Evolutionary conservation across 768 basidiomycete genomes (phyloP), one percentile per base, ranked within the genome.

Genomic region (Lanmaoa rubissima): DNA sequence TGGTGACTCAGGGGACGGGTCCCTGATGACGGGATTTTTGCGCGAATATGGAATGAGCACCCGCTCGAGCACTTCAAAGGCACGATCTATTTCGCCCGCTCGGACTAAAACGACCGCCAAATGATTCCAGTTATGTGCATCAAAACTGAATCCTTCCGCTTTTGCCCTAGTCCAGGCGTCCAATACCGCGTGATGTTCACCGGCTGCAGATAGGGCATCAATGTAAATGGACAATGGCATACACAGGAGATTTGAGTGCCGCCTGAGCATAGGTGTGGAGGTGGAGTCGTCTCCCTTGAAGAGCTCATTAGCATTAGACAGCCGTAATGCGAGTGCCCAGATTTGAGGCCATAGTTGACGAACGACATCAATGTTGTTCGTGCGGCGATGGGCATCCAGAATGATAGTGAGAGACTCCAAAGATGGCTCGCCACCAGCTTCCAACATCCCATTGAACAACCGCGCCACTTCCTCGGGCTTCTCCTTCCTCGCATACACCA

Each of bases 91-190:
- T 65, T 94, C 83, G 26, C 90, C 92, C 0, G 89, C 91, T 32
- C 90, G 85, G 39, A 93, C 77, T 24, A 95, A 79, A 14, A 86
- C 88, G 11, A 88, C 77, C 26, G 79, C 80, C 28, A 97, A 79
- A 64, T 91, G 85, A 65, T 96, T 97, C 90, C 93, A 98, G 69
- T 97, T 98, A 64, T 89, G 85, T 13, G 89, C 81, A 68, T 95
- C 92, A 69, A 94, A 92, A 13, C 78, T 78, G 62, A 95, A 88
- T 2, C 91, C 90, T 11, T 76, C 71, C 12, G 70, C 61, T 57
- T 81, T 80, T 48, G 91, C 79, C 32, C 75, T 68, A n/a, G 76
- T 74, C 94, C 96, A 98, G 0, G 80, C 76, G 4, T 68, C 65
- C 16, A 85, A 80, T 44, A 95, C 79, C 56, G 85, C 81, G 9